Base-by-base conservation (phyloP, 177 flowering plant genomes). In the Telopea speciosissima region DNA sequence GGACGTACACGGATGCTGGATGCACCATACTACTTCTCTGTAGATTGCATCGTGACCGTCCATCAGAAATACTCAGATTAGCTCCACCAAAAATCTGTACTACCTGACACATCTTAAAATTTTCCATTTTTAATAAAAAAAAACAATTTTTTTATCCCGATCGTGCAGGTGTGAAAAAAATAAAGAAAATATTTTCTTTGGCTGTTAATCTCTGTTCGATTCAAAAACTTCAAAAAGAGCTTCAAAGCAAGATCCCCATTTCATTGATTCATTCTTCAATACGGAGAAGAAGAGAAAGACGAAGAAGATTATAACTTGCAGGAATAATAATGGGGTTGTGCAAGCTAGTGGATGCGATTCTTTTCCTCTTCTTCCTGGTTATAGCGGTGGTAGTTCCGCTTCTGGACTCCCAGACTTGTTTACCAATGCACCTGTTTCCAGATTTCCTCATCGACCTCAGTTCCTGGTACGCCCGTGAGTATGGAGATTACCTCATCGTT, bases 401-500 rank as follows among this genome's bases (percentile, higher is more conserved):
- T 26, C 40, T 89, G 21, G 91, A 89, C 81, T 80, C 81, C 19
- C 93, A 89, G 75, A 49, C 79, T 0, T 76, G 79, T 49, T 79
- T 89, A 2, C 88, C 90, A 1, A 14, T 0, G 8, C 26, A 42
- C 40, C 9, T 80, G 23, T 86, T 75, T 76, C 96, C 96, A 0
- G 63, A 73, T 1, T 13, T 63, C 24, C 78, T 89, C 71, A 69
- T 86, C 23, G 83, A 85, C 36, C 81, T 88, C 36, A 82, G 81
- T 62, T 16, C 72, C 16, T 79, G 86, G 87, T 85, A 87, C 77
- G 40, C 33, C 21, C 42, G 42, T 24, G 75, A 82, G 54, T 85
- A 78, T 70, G 84, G 80, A 5, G 93, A 90, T 49, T 89, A 84
- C 69, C 73, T 90, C 45, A 21, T 84, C n/a, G 28, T 61, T n/a